Percentiles rank a stretch among this genome's conserved stretches.
These are phyloP conservation scores for Vanrija sp. DNA, from an alignment of 1,284 basidiomycete genomes.

Conservation along the genomic window DNA sequence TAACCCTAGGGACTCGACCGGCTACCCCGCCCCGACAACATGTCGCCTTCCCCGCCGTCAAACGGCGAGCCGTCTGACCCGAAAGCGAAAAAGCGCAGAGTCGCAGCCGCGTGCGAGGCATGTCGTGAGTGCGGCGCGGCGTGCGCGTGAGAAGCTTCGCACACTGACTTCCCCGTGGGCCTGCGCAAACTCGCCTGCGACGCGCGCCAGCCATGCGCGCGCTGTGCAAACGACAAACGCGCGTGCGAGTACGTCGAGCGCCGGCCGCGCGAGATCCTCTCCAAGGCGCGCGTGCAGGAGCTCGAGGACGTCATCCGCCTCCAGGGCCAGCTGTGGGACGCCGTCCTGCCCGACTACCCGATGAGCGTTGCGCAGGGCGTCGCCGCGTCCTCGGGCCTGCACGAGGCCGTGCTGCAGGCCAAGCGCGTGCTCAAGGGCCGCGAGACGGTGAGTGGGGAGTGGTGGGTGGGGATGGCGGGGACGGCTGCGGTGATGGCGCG, in stretches of 20 bases:
- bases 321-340: constrained; percentile 1
- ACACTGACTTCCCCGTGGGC: not conserved
- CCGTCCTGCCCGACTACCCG: not conserved
- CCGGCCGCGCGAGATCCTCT: constrained; percentile 12
- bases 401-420: not conserved
- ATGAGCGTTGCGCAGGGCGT: not conserved
- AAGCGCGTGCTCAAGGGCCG: not conserved
- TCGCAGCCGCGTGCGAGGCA: not conserved
- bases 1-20: no score
- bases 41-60: not conserved
- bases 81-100: not conserved
- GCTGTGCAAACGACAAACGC: not conserved
- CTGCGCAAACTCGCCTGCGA: not conserved
- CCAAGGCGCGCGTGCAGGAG: constrained; percentile 20
- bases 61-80: not conserved
- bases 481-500: not conserved
- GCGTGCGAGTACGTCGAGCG: constrained; percentile 11
- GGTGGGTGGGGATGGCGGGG: not conserved
- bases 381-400: not conserved
- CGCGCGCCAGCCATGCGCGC: not conserved
- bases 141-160: not conserved
- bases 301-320: constrained; percentile 15
- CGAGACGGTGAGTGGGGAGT: not conserved
- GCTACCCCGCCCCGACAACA: no score
- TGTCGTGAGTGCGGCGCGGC: not conserved